Evolutionary conservation across 768 basidiomycete species (phyloP), one percentile per base, ranked within the genome.

Genomic region (Pilatotrama ljubarskyi): DNA sequence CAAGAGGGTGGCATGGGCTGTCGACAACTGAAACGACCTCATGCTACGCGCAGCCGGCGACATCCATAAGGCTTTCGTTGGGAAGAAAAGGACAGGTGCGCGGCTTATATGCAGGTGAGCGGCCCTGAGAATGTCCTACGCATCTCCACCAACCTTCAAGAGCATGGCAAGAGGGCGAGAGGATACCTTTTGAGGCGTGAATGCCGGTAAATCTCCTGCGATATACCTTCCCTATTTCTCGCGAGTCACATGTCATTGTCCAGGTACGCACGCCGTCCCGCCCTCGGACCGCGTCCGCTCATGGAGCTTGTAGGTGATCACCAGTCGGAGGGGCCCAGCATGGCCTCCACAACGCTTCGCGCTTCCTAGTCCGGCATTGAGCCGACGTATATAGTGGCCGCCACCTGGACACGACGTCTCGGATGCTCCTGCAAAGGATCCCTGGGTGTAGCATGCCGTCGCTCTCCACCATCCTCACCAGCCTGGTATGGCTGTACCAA

Each of bases 331-430:
- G 18, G 4, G 10, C 58, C 18, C 36, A 5, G 37, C 26, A 22
- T 25, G 44, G n/a, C 17, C 18, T 36, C 24, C 46, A 20, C 44
- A 5, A 32, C 14, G 29, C 46, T 49, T 49, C 40, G 9, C 22
- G 6, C 9, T 24, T 24, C 42, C 14, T 3, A 20, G 35, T 44
- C 59, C 52, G 59, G 59, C n/a, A 43, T 51, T 55, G 24, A n/a
- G 24, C 59, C 59, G 59, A 37, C 29, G 14, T 61, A 61, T 61
- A 61, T 50, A 49, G 47, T 42, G 17, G n/a, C 43, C 18, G 5
- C 8, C 15, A 13, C 17, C 35, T 35, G 14, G 3, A 20, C 4
- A 32, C 32, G 59, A 25, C 20, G 20, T 1, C 14, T 0, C 25
- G 18, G 38, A 20, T 25, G 11, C 36, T 48, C 36, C 10, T 6